A percentile compares a stretch with the other conserved stretches of the same genome.
Evolutionary conservation across 1,139 yeast genomes (phyloP).

Genomic region (Candida pseudoviswanathii): DNA sequence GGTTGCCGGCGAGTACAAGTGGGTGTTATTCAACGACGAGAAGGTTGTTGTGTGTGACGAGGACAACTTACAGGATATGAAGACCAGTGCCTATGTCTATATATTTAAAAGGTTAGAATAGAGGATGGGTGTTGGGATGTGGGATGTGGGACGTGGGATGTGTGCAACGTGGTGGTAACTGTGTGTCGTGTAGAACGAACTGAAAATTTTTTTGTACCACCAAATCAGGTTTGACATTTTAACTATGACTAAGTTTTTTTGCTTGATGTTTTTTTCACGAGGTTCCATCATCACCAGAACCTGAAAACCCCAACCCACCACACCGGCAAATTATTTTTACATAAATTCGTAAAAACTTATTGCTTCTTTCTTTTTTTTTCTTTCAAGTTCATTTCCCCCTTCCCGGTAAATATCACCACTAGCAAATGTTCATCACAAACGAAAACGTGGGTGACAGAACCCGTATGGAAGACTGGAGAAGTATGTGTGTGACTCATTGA

Average conservation of each 20-base stretch:
- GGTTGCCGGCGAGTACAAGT: conserved; percentile 46
- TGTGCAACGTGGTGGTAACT: conserved; percentile 1
- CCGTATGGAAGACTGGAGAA: conserved; percentile 90
- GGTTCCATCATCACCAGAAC: neutral
- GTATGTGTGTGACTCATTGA: too few relatives aligned
- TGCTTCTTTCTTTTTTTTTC: neutral
- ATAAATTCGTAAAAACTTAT: too few relatives aligned
- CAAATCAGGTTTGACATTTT: neutral
- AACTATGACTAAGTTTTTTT: conserved; percentile 1
- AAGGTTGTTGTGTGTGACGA: conserved; percentile 79
- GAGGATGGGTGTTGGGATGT: neutral
- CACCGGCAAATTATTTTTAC: neutral
- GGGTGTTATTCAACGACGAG: conserved; percentile 94
- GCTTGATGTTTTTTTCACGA: neutral
- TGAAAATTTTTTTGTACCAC: neutral
- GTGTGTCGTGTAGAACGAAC: neutral
- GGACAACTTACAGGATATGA: conserved; percentile 61
- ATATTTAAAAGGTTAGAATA: conserved; percentile 33
- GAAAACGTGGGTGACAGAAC: conserved; percentile 80
- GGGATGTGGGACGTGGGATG: neutral
- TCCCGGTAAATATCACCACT: conserved; percentile 3
- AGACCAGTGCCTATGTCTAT: conserved; percentile 64
- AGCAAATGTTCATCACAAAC: conserved; percentile 78
- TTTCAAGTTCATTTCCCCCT: neutral
- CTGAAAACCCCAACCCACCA: too few relatives aligned